Evolutionary conservation across 345 rosid genomes (phyloP), one percentile per base, ranked within the genome.

Genomic region (Citrus mangshanensis): DNA sequence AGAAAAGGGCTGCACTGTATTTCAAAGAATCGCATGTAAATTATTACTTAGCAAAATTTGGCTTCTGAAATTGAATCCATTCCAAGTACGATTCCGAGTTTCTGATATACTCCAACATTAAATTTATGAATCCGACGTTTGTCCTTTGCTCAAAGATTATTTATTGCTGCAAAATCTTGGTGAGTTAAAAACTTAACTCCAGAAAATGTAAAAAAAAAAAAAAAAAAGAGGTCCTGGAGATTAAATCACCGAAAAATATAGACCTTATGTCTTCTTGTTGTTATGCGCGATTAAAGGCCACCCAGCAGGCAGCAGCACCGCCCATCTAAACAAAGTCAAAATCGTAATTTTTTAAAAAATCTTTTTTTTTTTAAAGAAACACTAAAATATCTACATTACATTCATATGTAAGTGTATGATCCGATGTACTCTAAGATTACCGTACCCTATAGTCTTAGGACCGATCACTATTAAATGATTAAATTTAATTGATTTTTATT

Each of bases 311-410:
- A 1, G 51, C 51, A 46, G 16, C 51, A 46, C 51, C 51, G 51
- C 51, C 51, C 51, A 46, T 46, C 51, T 46, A 18, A 51, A 54
- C 22, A 18, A 54, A 54, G 58, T 18, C 58, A 54, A 18, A 51
- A 54, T 54, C 58, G 22, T 54, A 54, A 46, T 46, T 54, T 0
- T 54, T 0, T 16, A 51, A 51, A 51, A 51, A 3, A 12, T 3
- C 3, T 0, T 0, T 2, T 9, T 9, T 10, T 10, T 3, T 46
- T 12, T 46, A 38, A 7, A 0, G 0, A 46, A 13, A 46, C 0
- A 46, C 18, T 46, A 46, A 46, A 46, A 46, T 13, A 46, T 46
- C 51, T 13, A 3, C 51, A 3, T 13, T 46, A 46, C 1, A 1
- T 46, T 12, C 51, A 13, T 1, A 46, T 2, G 49, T 10, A 42